Evolutionary conservation across 371 early-diverging fungal genomes (phyloP).

Genomic region (Zopfochytrium polystomum): DNA sequence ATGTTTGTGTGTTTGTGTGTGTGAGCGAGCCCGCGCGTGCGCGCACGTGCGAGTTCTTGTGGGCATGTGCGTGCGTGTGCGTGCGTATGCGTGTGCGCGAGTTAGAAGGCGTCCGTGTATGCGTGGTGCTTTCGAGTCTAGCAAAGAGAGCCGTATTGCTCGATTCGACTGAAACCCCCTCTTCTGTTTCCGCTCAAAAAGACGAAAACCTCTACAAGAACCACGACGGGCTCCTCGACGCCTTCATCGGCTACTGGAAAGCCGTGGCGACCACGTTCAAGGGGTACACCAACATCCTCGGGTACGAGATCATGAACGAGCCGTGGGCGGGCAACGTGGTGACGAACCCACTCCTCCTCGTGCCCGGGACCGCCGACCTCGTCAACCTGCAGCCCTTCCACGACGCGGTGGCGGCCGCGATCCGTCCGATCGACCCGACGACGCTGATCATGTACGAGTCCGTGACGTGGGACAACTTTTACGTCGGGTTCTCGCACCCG

Average conservation of each 20-base stretch:
- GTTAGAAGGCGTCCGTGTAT: background rate
- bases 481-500: conserved; percentile 38
- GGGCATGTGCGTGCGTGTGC: background rate
- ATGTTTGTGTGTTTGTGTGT: too few species aligned
- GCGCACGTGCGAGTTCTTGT: conserved; percentile 7
- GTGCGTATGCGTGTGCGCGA: background rate
- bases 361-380: conserved; percentile 24
- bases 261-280: conserved; percentile 44
- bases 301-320: conserved; percentile 60
- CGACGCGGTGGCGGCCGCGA: conserved; percentile 48
- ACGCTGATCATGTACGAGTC: conserved; percentile 52
- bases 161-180: background rate
- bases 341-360: conserved; percentile 13
- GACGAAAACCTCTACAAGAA: conserved; percentile 47
- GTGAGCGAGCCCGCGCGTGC: too few species aligned
- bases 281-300: conserved; percentile 47
- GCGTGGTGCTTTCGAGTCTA: conserved; percentile 14
- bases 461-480: conserved; percentile 45
- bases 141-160: background rate
- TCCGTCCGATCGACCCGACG: conserved; percentile 46
- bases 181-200: conserved; percentile 5
- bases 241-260: conserved; percentile 55
- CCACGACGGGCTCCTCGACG: conserved; percentile 47
- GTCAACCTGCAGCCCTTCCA: conserved; percentile 46
- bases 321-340: conserved; percentile 49